Evolutionary conservation across 2,329 filamentous ascomycete species (phyloP).

Genomic region (Dothistroma septosporum): DNA sequence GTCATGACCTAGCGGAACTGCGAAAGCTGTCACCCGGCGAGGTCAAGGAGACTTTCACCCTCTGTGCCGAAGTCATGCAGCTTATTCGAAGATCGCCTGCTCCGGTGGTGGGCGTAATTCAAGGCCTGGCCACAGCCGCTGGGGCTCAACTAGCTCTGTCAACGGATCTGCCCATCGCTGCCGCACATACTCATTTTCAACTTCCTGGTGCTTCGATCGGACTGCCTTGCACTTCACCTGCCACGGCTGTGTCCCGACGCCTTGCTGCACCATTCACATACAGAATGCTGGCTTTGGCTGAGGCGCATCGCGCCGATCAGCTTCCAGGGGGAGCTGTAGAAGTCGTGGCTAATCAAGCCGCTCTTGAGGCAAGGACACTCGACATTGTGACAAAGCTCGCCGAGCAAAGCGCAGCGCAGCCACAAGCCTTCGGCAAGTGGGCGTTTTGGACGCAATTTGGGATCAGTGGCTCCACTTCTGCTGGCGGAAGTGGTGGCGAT

Average conservation of each 20-base stretch:
- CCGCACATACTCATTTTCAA: constrained; percentile 15
- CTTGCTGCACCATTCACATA: constrained; percentile 17
- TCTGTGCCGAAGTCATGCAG: constrained; percentile 20
- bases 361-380: constrained; percentile 11
- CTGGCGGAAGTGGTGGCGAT: constrained; percentile 16
- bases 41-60: constrained; percentile 15
- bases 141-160: constrained; percentile 18
- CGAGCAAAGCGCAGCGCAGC: constrained; percentile 12
- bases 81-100: constrained; percentile 16
- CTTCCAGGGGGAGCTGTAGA: constrained; percentile 18
- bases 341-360: constrained; percentile 13
- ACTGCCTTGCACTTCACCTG: constrained; percentile 18
- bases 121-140: constrained; percentile 20
- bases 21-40: constrained; percentile 12
- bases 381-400: constrained; percentile 11
- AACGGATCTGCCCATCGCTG: constrained; percentile 18
- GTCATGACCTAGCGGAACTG: constrained; percentile 19
- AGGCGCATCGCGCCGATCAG: constrained; percentile 16
- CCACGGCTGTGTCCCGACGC: constrained; percentile 15
- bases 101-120: constrained; percentile 15
- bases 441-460: constrained; percentile 18
- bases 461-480: constrained; percentile 7
- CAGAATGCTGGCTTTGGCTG: constrained; percentile 19
- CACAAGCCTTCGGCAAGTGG: constrained; percentile 20
- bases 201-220: constrained; percentile 19